These are phyloP conservation scores for Geotrichum bryndzae DNA, from an alignment of 1,139 yeast genomes.

Conservation along the genomic window DNA sequence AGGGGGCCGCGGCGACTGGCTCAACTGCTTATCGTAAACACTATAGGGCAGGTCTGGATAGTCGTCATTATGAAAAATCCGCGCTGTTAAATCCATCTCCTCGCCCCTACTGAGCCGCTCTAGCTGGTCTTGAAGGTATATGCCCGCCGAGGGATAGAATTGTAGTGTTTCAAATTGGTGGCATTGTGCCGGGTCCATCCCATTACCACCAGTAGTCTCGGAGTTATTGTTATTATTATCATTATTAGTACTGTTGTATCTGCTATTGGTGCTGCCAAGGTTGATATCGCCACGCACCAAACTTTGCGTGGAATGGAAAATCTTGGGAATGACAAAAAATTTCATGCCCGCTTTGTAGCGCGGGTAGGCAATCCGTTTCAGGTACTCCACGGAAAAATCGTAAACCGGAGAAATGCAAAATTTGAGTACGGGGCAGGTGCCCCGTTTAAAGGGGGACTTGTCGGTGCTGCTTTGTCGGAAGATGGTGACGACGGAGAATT, in stretches of 20 bases:
- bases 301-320: not conserved
- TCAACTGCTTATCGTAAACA: slow-evolving; percentile 3
- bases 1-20: not conserved
- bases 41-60: slow-evolving; percentile 12
- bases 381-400: slow-evolving; percentile 13
- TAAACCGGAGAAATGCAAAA: slow-evolving; percentile 15
- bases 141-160: slow-evolving; percentile 14
- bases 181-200: too few relatives aligned
- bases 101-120: slow-evolving; percentile 1
- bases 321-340: slow-evolving; percentile 5
- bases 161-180: not conserved
- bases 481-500: slow-evolving; percentile 14
- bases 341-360: slow-evolving; percentile 19
- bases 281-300: not conserved
- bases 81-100: slow-evolving; percentile 5
- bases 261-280: not conserved
- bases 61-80: slow-evolving; percentile 1
- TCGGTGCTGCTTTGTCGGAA: slow-evolving; percentile 17
- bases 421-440: slow-evolving; percentile 20
- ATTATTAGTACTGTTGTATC: not conserved
- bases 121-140: slow-evolving; percentile 15
- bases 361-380: slow-evolving; percentile 18
- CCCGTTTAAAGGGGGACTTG: slow-evolving; percentile 10
- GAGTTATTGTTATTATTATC: too few relatives aligned
- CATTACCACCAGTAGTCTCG: not conserved